phyloP scores from a whole-genome alignment of 129 eudicot species.

The Saposhnikovia divaricata region DNA sequence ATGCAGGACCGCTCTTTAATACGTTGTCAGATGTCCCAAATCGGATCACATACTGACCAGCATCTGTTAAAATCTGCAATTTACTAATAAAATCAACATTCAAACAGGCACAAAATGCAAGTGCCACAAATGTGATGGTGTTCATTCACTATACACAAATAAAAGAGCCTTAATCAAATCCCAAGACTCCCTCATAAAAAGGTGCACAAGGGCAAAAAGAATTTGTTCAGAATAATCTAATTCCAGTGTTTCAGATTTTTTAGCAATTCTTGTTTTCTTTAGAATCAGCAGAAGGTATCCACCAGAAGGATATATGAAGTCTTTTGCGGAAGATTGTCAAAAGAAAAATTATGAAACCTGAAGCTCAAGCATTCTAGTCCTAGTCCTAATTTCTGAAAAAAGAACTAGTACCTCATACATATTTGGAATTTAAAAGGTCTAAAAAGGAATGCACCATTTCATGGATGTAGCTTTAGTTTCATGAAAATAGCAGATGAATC shows the following conservation, averaged over 20 bases:
- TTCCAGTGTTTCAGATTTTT: background rate
- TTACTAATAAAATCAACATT: conserved; percentile 5
- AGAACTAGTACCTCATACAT: background rate
- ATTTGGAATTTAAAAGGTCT: background rate
- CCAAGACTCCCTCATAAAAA: background rate
- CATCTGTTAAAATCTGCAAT: conserved; percentile 83
- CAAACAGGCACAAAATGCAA: background rate
- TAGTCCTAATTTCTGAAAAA: background rate
- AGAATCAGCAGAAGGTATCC: background rate
- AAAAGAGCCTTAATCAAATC: background rate
- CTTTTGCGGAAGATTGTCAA: background rate
- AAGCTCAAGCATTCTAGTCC: background rate
- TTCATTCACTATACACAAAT: background rate
- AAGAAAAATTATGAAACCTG: background rate
- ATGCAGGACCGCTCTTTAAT: conserved; percentile 27
- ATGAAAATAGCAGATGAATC: background rate
- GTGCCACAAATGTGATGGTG: background rate
- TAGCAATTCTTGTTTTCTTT: background rate
- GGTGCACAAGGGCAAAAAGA: background rate
- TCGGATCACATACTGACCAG: conserved; percentile 95
- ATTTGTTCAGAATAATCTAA: background rate
- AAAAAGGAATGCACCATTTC: background rate
- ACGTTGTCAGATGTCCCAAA: conserved; percentile 53
- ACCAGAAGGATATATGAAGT: background rate
- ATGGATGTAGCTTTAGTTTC: background rate